Percentiles rank a stretch among this genome's conserved stretches.
These are phyloP conservation scores for Chytriomyces confervae DNA, from an alignment of 192 early-diverging fungal species.

Conservation along the genomic window DNA sequence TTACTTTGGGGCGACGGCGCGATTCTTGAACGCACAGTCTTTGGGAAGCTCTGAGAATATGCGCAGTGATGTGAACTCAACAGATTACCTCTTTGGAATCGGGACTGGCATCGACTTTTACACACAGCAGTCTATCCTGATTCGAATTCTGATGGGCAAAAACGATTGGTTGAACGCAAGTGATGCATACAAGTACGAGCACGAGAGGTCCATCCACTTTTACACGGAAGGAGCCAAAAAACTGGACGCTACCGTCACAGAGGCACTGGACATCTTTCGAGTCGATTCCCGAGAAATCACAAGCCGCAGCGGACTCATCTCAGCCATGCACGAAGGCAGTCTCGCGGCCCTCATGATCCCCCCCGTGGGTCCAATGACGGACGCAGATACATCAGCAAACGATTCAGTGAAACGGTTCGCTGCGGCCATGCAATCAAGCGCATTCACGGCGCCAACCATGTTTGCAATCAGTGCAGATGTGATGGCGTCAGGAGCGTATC, in stretches of 20 bases:
- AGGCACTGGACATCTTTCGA: constrained; percentile 16
- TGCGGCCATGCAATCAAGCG: constrained; percentile 19
- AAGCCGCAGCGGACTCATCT: neutral
- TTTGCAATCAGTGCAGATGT: constrained; percentile 31
- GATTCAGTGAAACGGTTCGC: constrained; percentile 11
- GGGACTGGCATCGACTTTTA: constrained; percentile 38
- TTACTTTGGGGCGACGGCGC: constrained; percentile 9
- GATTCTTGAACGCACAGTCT: neutral
- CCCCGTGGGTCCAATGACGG: neutral
- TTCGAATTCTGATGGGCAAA: constrained; percentile 41
- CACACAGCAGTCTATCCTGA: constrained; percentile 37
- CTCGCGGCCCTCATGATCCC: neutral
- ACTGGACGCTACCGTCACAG: constrained; percentile 26
- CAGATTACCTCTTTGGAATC: constrained; percentile 14
- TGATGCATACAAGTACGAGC: neutral
- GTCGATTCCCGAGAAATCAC: constrained; percentile 8
- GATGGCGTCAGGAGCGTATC: constrained; percentile 38
- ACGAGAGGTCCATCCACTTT: neutral
- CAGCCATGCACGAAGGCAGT: neutral
- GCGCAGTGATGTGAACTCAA: neutral
- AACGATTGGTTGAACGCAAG: constrained; percentile 43
- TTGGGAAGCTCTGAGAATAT: neutral
- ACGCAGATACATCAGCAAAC: neutral
- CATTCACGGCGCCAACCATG: constrained; percentile 24
- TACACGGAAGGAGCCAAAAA: constrained; percentile 18